Evolutionary conservation across 768 basidiomycete species (phyloP).

Genomic region (Boletus subcaerulescens): DNA sequence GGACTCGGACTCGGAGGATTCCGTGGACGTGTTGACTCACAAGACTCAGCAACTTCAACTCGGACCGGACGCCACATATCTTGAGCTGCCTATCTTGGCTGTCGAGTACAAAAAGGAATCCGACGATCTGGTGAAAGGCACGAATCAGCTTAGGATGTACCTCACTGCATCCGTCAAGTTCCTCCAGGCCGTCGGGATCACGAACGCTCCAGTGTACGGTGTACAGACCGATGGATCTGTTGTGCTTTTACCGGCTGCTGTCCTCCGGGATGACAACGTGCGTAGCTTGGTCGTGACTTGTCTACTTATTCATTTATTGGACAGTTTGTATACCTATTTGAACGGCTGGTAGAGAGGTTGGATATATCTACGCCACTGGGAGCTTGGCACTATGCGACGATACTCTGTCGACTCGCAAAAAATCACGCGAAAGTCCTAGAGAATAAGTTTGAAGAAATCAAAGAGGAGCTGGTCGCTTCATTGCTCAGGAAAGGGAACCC

Average conservation of each 20-base stretch:
- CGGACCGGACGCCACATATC: neutral
- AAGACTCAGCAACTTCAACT: neutral
- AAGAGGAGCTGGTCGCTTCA: neutral
- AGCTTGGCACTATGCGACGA: constrained; percentile 9
- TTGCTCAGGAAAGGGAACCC: neutral
- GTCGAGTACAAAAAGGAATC: constrained; percentile 4
- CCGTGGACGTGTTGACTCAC: neutral
- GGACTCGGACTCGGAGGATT: neutral
- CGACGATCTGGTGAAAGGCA: neutral
- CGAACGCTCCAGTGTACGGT: constrained; percentile 1
- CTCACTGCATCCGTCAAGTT: constrained; percentile 8
- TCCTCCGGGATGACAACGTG: neutral
- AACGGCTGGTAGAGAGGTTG: constrained; percentile 1
- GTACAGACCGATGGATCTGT: constrained; percentile 6
- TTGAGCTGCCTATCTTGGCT: constrained; percentile 7
- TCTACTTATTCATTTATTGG: neutral
- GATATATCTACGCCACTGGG: constrained; percentile 5
- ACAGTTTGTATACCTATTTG: constrained; percentile 4
- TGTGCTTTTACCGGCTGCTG: neutral
- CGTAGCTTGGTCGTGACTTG: neutral
- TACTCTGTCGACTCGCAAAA: constrained; percentile 7
- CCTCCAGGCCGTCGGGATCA: constrained; percentile 3
- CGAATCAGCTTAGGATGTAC: constrained; percentile 7
- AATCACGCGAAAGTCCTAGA: neutral
- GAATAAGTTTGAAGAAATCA: neutral